Conservation (phyloP, 225 moss, liverwort and hornwort species). For the Asterella californica region DNA sequence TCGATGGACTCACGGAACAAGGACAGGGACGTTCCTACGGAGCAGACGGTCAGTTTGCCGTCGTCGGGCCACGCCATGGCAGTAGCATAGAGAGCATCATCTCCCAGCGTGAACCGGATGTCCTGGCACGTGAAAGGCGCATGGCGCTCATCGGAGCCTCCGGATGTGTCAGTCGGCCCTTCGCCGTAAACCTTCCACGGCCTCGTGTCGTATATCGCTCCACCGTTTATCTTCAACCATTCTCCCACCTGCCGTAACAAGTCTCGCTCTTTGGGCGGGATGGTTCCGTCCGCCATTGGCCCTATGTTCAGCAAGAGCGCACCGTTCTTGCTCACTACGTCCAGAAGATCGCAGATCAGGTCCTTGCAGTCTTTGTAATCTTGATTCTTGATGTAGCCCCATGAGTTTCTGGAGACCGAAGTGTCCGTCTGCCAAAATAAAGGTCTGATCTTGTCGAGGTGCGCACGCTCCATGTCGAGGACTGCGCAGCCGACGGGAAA, state of each 20-base stretch:
- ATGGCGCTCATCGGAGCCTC: slow-evolving; percentile 36
- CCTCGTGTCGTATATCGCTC: slow-evolving; percentile 32
- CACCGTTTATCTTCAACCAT: slow-evolving; percentile 28
- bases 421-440: slow-evolving; percentile 46
- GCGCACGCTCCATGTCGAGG: slow-evolving; percentile 40
- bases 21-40: slow-evolving; percentile 26
- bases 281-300: slow-evolving; percentile 36
- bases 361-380: slow-evolving; percentile 18
- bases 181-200: slow-evolving; percentile 43
- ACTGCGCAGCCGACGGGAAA: slow-evolving; percentile 34
- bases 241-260: slow-evolving; percentile 34
- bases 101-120: slow-evolving; percentile 32
- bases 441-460: slow-evolving; percentile 33
- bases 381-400: slow-evolving; percentile 32
- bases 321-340: slow-evolving; percentile 47
- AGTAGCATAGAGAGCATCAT: slow-evolving; percentile 21
- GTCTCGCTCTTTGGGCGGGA: slow-evolving; percentile 5
- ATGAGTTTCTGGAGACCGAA: slow-evolving; percentile 32
- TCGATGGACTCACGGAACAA: slow-evolving; percentile 29
- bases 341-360: slow-evolving; percentile 37
- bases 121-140: slow-evolving; percentile 33
- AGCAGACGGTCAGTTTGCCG: slow-evolving; percentile 22
- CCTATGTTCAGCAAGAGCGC: slow-evolving; percentile 38
- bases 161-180: slow-evolving; percentile 34
- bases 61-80: slow-evolving; percentile 32